phyloP scores from a whole-genome alignment of 225 moss, liverwort and hornwort species.

The Straminergon stramineum region DNA sequence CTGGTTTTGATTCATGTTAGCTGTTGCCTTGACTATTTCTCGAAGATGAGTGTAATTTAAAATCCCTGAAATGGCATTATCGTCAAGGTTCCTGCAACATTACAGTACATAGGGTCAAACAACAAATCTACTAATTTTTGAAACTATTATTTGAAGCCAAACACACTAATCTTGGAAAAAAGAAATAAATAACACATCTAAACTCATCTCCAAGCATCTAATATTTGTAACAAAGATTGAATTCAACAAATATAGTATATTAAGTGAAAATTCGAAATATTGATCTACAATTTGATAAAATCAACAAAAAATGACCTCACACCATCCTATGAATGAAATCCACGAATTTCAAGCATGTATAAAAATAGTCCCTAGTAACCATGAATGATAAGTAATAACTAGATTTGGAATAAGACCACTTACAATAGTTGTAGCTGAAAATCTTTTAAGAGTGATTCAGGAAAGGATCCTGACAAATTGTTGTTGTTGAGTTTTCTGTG shows the following conservation, averaged over 20 bases:
- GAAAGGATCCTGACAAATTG: background rate
- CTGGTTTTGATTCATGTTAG: background rate
- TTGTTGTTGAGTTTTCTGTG: background rate
- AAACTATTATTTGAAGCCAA: background rate
- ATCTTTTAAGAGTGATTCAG: background rate
- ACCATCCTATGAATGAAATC: background rate
- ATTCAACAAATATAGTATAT: background rate
- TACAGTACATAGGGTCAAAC: background rate
- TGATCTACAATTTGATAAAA: background rate
- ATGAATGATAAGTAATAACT: background rate
- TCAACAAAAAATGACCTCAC: background rate
- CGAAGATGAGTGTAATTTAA: background rate
- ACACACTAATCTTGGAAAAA: background rate
- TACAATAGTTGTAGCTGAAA: accelerated
- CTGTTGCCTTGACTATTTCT: background rate
- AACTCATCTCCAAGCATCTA: background rate
- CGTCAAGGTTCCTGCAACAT: background rate
- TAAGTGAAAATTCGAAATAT: background rate
- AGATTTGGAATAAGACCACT: background rate
- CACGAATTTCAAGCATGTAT: too few species aligned
- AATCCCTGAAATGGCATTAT: background rate
- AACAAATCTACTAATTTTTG: too few species aligned
- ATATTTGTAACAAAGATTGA: background rate
- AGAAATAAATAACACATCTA: too few species aligned
- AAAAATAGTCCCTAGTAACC: background rate